Percentiles rank a stretch among this genome's conserved stretches.
Evolutionary conservation across 768 basidiomycete species (phyloP).

Genomic region (Boletus bicolor): DNA sequence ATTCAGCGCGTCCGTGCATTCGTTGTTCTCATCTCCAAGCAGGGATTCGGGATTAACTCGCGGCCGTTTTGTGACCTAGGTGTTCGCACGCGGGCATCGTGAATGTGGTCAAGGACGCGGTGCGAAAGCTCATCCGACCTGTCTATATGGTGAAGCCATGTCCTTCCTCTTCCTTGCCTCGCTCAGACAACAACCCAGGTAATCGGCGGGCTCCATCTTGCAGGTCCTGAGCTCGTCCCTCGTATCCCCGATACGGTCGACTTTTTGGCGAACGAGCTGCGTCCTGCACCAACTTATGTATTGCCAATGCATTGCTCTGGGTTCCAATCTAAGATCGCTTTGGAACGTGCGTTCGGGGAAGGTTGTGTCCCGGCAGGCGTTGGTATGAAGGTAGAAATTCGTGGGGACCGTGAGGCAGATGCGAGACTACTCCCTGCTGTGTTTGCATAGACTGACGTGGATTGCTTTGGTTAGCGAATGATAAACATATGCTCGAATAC

Average conservation of each 20-base stretch:
- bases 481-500: constrained; percentile 3
- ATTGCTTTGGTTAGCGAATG: neutral
- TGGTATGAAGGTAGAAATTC: constrained; percentile 60
- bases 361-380: constrained; percentile 77
- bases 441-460: constrained; percentile 14
- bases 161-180: neutral
- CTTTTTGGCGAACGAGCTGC: constrained; percentile 59
- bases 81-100: constrained; percentile 83
- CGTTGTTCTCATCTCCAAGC: neutral
- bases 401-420: constrained; percentile 46
- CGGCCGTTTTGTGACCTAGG: constrained; percentile 24
- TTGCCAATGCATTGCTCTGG: constrained; percentile 87
- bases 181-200: constrained; percentile 41
- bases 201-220: constrained; percentile 83
- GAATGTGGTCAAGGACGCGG: constrained; percentile 74
- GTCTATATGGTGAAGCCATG: constrained; percentile 61
- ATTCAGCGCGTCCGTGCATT: constrained; percentile 69
- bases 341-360: constrained; percentile 67
- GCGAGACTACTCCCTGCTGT: constrained; percentile 22
- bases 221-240: constrained; percentile 57
- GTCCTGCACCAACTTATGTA: constrained; percentile 63
- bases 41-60: neutral
- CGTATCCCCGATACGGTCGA: constrained; percentile 69
- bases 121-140: constrained; percentile 58
- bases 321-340: constrained; percentile 68